Conservation (phyloP, 805 yeast species). For the Torulaspora maleeae region DNA sequence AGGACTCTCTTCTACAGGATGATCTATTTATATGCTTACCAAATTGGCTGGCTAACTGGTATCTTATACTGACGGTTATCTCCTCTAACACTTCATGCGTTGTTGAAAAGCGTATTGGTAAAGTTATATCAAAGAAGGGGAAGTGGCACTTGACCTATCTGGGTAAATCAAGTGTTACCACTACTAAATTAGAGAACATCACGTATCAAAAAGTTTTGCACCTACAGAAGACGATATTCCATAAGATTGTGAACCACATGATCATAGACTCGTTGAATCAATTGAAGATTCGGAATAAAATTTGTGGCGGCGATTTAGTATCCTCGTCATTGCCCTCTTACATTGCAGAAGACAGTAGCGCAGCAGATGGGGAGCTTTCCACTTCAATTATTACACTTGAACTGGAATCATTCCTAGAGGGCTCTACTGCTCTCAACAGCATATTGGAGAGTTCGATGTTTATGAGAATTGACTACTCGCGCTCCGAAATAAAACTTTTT, state of each 20-base stretch:
- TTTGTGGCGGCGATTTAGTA: constrained; percentile 20
- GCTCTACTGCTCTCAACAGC: constrained; percentile 27
- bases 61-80: constrained; percentile 32
- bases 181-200: constrained; percentile 32
- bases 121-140: constrained; percentile 31
- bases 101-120: constrained; percentile 34
- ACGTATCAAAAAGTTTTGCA: constrained; percentile 33
- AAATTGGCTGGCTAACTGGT: constrained; percentile 38
- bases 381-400: constrained; percentile 30
- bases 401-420: constrained; percentile 31
- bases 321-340: constrained; percentile 24
- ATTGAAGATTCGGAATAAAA: constrained; percentile 29
- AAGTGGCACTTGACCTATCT: constrained; percentile 34
- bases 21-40: constrained; percentile 33
- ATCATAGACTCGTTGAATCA: constrained; percentile 36
- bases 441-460: constrained; percentile 33
- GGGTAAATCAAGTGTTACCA: constrained; percentile 22
- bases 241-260: constrained; percentile 36
- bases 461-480: constrained; percentile 31
- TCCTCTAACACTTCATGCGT: constrained; percentile 33
- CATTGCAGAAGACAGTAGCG: constrained; percentile 11
- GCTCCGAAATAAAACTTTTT: constrained; percentile 28
- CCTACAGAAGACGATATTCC: constrained; percentile 31
- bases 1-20: constrained; percentile 20
- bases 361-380: constrained; percentile 6